phyloP scores from a whole-genome alignment of 2,329 filamentous ascomycete species.

The Fusarium sp. region DNA sequence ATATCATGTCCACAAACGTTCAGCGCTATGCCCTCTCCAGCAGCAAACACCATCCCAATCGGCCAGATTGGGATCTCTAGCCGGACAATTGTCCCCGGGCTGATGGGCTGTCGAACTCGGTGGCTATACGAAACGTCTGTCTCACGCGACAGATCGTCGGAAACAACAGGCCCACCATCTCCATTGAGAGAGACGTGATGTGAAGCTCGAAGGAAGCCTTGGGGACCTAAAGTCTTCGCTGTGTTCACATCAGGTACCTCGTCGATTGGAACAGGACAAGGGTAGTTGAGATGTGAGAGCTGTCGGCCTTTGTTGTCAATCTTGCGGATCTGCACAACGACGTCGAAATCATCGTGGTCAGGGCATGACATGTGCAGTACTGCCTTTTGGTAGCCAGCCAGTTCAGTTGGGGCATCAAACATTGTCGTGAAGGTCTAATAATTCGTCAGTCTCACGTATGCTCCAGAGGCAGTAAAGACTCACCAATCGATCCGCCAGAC shows the following conservation, averaged over 20 bases:
- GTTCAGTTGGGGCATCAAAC: not conserved
- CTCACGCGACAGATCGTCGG: not conserved
- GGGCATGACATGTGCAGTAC: conserved; percentile 15
- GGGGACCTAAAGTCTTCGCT: not conserved
- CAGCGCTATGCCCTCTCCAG: not conserved
- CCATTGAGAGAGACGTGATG: not conserved
- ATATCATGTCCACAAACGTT: not conserved
- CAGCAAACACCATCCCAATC: not conserved
- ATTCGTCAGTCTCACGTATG: not conserved
- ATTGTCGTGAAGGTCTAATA: not conserved
- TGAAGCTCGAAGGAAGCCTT: not conserved
- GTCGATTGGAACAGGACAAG: not conserved
- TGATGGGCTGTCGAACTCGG: not conserved
- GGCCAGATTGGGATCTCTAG: not conserved
- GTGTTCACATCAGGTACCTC: not conserved
- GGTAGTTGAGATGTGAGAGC: not conserved
- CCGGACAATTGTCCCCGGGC: not conserved
- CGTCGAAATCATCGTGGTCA: conserved; percentile 53
- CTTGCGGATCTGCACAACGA: conserved; percentile 47
- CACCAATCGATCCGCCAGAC: not conserved
- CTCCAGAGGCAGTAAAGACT: not conserved
- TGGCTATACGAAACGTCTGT: not conserved
- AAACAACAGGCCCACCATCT: not conserved
- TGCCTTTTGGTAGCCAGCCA: not conserved
- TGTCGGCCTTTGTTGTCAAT: not conserved